Base-by-base conservation (phyloP, 768 basidiomycete species). In the Xerocomus spinulosus region DNA sequence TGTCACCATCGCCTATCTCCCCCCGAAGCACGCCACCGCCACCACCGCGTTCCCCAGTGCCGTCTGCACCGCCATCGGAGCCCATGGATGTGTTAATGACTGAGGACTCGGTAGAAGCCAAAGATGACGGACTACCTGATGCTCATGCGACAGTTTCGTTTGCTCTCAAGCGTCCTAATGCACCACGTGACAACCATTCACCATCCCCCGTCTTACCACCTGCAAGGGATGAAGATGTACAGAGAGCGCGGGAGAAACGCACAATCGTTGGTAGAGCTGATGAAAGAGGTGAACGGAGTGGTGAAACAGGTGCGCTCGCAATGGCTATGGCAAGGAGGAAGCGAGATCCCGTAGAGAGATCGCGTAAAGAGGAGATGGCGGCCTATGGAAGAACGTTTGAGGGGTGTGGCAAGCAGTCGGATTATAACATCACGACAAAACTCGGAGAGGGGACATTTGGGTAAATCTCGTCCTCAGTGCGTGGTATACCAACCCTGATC, bases 371-470 rank as follows among this genome's bases (percentile, higher is more conserved):
- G 48, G 90, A 92, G 56, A 65, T 74, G 52, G 71, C 73, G 37
- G 82, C 79, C 0, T 92, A 88, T 61, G 83, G 85, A 28, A 74
- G 79, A 46, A 66, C 65, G 14, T 88, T 92, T 58, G 68, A 71
- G 30, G 84, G 91, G 5, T 84, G 85, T 66, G 86, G 87, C 9
- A 62, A 72, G 46, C 79, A 93, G 53, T 69, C 69, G 14, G 88
- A 89, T 54, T 97, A 96, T 63, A 80, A 84, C 46, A 74, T 83
- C 13, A 84, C 85, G 34, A 85, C 83, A 3, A 96, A 97, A 68
- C 71, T 98, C 14, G 95, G 95, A 30, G 95, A 97, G 66, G 95
- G 95, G 4, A 98, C 95, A 23, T 98, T 98, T 67, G 95, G 94
- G 87, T 91, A 65, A 38, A 85, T 80, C 17, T 5, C 10, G n/a